Evolutionary conservation across 2,329 filamentous ascomycete genomes (phyloP), one percentile per base, ranked within the genome.

Genomic region (Endocalyx cinctus): DNA sequence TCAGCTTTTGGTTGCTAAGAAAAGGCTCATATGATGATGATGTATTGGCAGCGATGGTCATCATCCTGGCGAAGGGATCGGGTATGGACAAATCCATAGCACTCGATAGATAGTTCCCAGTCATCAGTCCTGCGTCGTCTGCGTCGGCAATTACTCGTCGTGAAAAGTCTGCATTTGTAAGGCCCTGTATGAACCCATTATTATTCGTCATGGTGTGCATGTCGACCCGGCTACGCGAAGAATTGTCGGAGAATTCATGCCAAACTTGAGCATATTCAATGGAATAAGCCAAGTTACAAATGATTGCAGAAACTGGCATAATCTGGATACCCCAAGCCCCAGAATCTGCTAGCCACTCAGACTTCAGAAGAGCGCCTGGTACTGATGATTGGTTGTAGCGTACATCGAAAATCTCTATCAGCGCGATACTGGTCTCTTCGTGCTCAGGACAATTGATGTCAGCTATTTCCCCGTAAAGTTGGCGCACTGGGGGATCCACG

Each of bases 341-440:
- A 6, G 31, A 26, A 27, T 14, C 16, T 2, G 26, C 27, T 13
- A 17, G 15, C 12, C 10, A 26, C 13, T 27, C 31, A 16, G 22
- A 6, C 15, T 27, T 22, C 16, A 27, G 4, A n/a, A 17, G 10
- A 18, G 31, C 25, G 14, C 25, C 31, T 4, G 20, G 11, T 17
- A 19, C 25, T 27, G 31, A 33, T 14, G 31, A 17, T 18, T 33
- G 31, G 27, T 33, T 33, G 15, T 33, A 33, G 12, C 31, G 23
- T 10, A 33, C 31, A 17, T 33, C 25, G 15, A 33, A 18, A 6
- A 33, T 19, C 12, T 25, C 26, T 16, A 33, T 14, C 17, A 33
- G 31, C 10, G 14, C 31, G 12, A 27, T 10, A 5, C 17, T 18
- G 12, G n/a, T 10, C 12, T 17, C 22, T 14, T 27, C 15, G n/a